Base-by-base conservation (phyloP, 1,284 basidiomycete genomes). In the Volvariella surrecta region DNA sequence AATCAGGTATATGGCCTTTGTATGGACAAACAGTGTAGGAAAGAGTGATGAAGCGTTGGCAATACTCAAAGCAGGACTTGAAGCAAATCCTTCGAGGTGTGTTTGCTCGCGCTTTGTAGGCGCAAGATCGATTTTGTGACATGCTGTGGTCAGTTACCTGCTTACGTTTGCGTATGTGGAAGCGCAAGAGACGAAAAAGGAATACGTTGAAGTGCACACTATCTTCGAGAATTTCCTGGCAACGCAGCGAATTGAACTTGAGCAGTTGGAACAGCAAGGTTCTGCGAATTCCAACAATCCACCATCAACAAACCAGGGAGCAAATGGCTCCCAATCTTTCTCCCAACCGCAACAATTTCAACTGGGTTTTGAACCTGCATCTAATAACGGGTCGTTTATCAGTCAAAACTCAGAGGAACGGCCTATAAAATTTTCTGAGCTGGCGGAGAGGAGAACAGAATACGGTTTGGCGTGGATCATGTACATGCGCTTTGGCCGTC, bases 91-190 rank as follows among this genome's bases (percentile, higher is more conserved):
- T 0, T 69, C 78, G 8, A 90, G 84, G 86, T 85, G 41, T 40
- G 54, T 41, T 18, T 32, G 8, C 37, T 39, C 28, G 18, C 39
- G n/a, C 34, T n/a, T 19, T 19, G 18, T 6, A 7, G 7, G 8
- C 6, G 34, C 13, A 35, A 8, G 7, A 4, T 35, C 15, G 7
- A 19, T 6, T 6, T 28, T 11, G 24, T 47, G 31, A 39, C 45
- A 28, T 20, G 24, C n/a, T 18, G 17, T 32, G 18, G 4, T 41
- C 47, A 95, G 93, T 59, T 91, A 89, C 59, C 72, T 97, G 0
- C 71, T 99, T 15, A 87, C 83, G 39, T 97, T 93, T 61, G 87
- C 91, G 0, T 87, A 87, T 49, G 82, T 82, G n/a, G 95, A 98
- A 60, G 68, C 74, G 1, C 77, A 85, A 48, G 94, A 98, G 62